Conservation (phyloP, 2,329 filamentous ascomycete species). For the Biscogniauxia marginata region DNA sequence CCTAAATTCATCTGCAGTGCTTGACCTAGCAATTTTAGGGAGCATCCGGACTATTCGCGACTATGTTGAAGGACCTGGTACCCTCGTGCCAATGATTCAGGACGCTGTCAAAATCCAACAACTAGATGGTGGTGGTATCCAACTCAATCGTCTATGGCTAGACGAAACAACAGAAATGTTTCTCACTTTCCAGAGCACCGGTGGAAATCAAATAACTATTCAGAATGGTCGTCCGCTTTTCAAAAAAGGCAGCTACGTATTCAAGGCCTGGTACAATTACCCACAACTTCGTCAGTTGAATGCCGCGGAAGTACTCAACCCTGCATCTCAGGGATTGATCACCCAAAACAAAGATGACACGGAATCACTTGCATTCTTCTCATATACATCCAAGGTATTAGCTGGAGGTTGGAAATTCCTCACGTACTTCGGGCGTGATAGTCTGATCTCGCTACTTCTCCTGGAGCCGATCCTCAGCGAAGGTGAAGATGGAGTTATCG, state of each 20-base stretch:
- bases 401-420: conserved; percentile 66
- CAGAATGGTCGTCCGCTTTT: conserved; percentile 43
- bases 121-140: conserved; percentile 41
- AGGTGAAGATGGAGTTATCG: conserved; percentile 53
- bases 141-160: conserved; percentile 56
- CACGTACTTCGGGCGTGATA: conserved; percentile 66
- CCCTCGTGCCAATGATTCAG: conserved; percentile 53
- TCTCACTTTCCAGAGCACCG: conserved; percentile 44
- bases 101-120: conserved; percentile 46
- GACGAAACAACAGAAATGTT: conserved; percentile 59
- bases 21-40: conserved; percentile 58
- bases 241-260: conserved; percentile 52
- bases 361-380: conserved; percentile 59
- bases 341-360: conserved; percentile 45
- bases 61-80: conserved; percentile 56
- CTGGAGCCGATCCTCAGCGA: conserved; percentile 57
- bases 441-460: conserved; percentile 59
- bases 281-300: conserved; percentile 57
- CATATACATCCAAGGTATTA: conserved; percentile 60
- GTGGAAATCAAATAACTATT: conserved; percentile 35
- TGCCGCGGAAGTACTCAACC: conserved; percentile 48
- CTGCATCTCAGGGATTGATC: conserved; percentile 45
- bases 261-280: conserved; percentile 61
- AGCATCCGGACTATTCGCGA: conserved; percentile 63
- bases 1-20: conserved; percentile 56